phyloP scores from a whole-genome alignment of 345 rosid species.

The Gossypium sturtianum region DNA sequence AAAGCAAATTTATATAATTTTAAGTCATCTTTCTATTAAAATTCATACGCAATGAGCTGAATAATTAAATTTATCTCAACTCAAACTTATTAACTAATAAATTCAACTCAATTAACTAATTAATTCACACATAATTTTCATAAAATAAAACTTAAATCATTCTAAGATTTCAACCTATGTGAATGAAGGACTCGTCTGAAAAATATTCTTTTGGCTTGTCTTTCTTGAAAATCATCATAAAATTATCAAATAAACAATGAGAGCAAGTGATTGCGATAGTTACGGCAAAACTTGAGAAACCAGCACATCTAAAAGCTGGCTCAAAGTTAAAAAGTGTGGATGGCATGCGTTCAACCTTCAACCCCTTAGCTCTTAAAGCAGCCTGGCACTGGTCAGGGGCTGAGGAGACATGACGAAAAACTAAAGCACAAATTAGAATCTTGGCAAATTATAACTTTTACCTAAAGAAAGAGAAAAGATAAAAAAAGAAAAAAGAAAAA shows the following conservation, averaged over 20 bases:
- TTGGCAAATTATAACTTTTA: not conserved
- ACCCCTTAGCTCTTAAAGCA: conserved; percentile 9
- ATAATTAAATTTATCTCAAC: no score
- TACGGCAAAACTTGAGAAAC: conserved; percentile 14
- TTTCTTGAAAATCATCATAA: not conserved
- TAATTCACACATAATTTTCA: no score
- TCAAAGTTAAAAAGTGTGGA: not conserved
- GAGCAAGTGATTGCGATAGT: conserved; percentile 14
- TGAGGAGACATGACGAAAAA: not conserved
- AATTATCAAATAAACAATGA: not conserved
- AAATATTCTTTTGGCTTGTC: not conserved
- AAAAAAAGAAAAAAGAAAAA: no score
- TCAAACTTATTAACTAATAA: no score
- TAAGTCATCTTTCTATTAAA: no score
- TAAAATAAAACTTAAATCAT: no score
- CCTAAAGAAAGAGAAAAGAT: not conserved
- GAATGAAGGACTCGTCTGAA: no score
- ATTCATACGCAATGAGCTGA: no score
- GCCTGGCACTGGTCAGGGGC: not conserved
- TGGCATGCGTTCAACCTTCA: conserved; percentile 6
- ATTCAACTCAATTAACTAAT: no score
- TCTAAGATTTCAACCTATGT: no score
- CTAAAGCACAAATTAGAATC: conserved; percentile 10
- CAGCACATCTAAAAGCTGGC: not conserved
- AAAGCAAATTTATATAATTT: no score